Percentiles rank a stretch among this genome's conserved stretches.
Evolutionary conservation across 345 rosid genomes (phyloP).

Genomic region (Reutealis trisperma): DNA sequence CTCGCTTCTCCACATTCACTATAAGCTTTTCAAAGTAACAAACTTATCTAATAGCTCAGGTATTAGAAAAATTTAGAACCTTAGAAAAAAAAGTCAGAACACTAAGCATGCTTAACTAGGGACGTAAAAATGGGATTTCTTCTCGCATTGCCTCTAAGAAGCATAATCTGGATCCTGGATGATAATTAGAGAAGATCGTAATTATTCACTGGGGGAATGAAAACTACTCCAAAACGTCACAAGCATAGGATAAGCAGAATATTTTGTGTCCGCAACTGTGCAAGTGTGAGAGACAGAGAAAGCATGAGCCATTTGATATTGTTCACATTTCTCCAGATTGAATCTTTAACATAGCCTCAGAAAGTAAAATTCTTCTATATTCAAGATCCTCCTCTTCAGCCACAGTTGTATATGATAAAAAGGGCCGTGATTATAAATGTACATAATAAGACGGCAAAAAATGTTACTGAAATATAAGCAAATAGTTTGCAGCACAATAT

Average conservation of each 20-base stretch:
- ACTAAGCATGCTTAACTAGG: constrained; percentile 4
- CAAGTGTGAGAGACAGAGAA: background rate
- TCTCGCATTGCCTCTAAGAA: background rate
- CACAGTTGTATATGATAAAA: background rate
- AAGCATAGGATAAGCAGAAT: background rate
- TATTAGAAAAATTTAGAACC: background rate
- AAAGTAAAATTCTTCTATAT: too few relatives aligned
- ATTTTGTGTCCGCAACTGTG: background rate
- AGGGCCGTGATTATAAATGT: background rate
- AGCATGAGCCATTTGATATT: too few relatives aligned
- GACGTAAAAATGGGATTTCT: background rate
- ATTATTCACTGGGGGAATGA: background rate
- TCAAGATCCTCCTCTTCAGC: background rate
- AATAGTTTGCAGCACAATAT: background rate
- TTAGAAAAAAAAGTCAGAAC: background rate
- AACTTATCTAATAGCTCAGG: background rate
- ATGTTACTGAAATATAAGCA: background rate
- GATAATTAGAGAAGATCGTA: too few relatives aligned
- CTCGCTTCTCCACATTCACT: background rate
- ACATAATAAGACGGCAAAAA: background rate
- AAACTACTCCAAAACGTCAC: background rate
- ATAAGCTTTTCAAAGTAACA: background rate
- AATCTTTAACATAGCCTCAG: too few relatives aligned
- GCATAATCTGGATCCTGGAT: background rate
- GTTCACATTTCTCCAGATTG: too few relatives aligned